Conservation (phyloP, 176 grass and related monocot genomes). For the Zea luxurians region DNA sequence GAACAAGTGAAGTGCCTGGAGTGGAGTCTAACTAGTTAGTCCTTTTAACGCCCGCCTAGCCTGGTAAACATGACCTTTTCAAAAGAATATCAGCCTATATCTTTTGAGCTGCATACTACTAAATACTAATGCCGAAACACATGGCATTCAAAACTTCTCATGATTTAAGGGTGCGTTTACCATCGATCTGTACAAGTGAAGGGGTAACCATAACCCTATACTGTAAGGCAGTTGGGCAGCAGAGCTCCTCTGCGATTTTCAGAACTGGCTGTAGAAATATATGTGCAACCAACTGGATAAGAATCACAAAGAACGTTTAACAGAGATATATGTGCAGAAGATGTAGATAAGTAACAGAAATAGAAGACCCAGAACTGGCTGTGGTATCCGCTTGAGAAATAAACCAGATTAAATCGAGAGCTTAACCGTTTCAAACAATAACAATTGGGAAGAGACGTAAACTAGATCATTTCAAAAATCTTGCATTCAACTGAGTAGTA, state of each 20-base stretch:
- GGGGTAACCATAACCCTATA: slow-evolving; percentile 2
- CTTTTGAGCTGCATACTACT: neutral
- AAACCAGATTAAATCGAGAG: neutral
- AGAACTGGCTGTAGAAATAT: too few relatives aligned
- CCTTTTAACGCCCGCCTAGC: slow-evolving; percentile 92
- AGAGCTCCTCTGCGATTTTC: slow-evolving; percentile 44
- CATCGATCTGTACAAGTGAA: slow-evolving; percentile 18
- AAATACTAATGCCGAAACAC: neutral
- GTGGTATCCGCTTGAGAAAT: neutral
- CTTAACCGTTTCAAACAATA: neutral
- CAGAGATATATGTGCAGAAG: neutral
- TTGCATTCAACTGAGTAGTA: neutral
- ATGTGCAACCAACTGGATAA: neutral
- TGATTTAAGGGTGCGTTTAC: neutral
- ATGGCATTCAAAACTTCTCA: neutral
- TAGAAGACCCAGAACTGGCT: neutral
- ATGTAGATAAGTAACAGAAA: neutral
- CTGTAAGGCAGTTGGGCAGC: slow-evolving; percentile 43
- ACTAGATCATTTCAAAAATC: neutral
- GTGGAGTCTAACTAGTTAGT: slow-evolving; percentile 76
- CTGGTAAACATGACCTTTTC: slow-evolving; percentile 42
- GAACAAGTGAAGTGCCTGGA: slow-evolving; percentile 89
- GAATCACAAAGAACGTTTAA: slow-evolving; percentile 22
- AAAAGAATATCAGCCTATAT: slow-evolving; percentile 13
- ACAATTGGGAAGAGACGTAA: neutral